These are phyloP conservation scores for Seminavis robusta DNA, from an alignment of 108 stramenopile species.

Conservation along the genomic window DNA sequence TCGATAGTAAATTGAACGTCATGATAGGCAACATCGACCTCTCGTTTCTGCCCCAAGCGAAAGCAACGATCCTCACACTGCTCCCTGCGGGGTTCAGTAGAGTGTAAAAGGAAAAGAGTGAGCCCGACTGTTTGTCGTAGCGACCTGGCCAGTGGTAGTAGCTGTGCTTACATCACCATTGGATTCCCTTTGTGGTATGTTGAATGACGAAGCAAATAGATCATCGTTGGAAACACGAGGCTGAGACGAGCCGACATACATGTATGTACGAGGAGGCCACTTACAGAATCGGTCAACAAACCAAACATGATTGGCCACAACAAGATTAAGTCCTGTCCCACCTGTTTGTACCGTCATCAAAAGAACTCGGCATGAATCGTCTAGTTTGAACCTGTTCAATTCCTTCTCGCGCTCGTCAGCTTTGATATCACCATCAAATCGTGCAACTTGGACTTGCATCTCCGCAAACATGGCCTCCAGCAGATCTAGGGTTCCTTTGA, in stretches of 20 bases:
- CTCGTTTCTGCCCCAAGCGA: slow-evolving; percentile 53
- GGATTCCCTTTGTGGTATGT: background rate
- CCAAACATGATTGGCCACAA: slow-evolving; percentile 32
- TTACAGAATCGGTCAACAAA: slow-evolving; percentile 38
- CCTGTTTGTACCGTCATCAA: slow-evolving; percentile 40
- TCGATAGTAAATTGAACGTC: slow-evolving; percentile 31
- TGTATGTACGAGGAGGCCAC: slow-evolving; percentile 7
- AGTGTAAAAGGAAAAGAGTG: background rate
- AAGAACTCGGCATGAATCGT: slow-evolving; percentile 19
- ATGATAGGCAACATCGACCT: slow-evolving; percentile 32
- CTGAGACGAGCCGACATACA: slow-evolving; percentile 8
- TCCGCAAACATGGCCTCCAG: slow-evolving; percentile 38
- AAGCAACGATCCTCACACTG: slow-evolving; percentile 55
- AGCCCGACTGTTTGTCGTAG: background rate
- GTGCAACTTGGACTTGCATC: no score
- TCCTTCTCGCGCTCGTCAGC: slow-evolving; percentile 13
- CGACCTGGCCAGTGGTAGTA: background rate
- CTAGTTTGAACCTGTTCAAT: slow-evolving; percentile 33
- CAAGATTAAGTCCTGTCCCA: slow-evolving; percentile 44
- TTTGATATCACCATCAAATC: slow-evolving; percentile 44
- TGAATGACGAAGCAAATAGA: background rate
- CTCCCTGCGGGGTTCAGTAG: background rate
- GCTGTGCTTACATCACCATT: background rate
- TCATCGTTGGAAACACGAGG: slow-evolving; percentile 6
- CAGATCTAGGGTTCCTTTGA: slow-evolving; percentile 41